These are phyloP conservation scores for Aspergillus vadensis DNA, from an alignment of 2,329 filamentous ascomycete genomes.

Conservation along the genomic window DNA sequence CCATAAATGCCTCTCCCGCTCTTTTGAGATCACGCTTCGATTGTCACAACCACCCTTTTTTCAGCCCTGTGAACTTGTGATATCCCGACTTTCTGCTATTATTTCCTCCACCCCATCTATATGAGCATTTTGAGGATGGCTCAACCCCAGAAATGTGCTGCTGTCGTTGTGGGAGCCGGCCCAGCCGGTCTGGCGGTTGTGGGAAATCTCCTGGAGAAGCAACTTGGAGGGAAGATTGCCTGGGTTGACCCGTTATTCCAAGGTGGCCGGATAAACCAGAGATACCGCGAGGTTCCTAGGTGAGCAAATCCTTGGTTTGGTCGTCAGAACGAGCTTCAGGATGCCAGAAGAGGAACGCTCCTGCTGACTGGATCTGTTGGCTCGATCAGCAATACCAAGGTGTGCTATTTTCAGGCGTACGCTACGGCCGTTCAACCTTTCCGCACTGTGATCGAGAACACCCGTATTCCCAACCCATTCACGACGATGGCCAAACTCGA, in stretches of 20 bases:
- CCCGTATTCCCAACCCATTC: constrained; percentile 57
- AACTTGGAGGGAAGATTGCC: constrained; percentile 52
- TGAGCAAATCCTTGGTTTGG: constrained; percentile 26
- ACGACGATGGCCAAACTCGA: constrained; percentile 56
- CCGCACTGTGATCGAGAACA: constrained; percentile 51
- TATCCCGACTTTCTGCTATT: not conserved
- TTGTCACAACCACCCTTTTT: not conserved
- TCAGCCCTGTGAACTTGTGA: not conserved
- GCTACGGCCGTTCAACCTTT: constrained; percentile 58
- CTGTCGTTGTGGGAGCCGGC: constrained; percentile 62
- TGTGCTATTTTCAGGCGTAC: constrained; percentile 60
- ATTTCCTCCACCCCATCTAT: not conserved
- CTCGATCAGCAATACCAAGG: constrained; percentile 60
- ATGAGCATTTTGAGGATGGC: constrained; percentile 23
- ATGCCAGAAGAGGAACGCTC: constrained; percentile 13
- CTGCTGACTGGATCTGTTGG: constrained; percentile 16
- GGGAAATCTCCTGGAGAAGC: constrained; percentile 62
- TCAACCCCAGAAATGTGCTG: constrained; percentile 46
- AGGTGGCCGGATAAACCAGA: constrained; percentile 54
- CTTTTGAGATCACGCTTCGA: not conserved
- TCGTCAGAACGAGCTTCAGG: not conserved
- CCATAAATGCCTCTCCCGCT: constrained; percentile 12
- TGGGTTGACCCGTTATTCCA: constrained; percentile 63
- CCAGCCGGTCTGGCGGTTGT: constrained; percentile 62
- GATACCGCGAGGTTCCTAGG: constrained; percentile 64